Conservation (phyloP, 2,329 filamentous ascomycete species). For the Coniochaeta sp. region DNA sequence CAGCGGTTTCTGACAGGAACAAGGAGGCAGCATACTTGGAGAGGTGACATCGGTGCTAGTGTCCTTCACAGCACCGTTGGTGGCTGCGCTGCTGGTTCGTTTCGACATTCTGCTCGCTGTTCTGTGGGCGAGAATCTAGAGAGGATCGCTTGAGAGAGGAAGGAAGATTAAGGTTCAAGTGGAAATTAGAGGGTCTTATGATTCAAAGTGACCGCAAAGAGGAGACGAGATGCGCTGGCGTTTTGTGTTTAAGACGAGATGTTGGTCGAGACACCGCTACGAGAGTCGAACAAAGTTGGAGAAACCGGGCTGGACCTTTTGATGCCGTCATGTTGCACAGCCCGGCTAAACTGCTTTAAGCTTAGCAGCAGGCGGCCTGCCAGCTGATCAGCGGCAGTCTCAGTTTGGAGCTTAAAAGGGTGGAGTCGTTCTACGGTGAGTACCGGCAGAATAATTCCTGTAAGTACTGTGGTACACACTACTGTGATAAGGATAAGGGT, state of each 20-base stretch:
- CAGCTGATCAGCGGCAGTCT: neutral
- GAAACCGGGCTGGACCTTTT: neutral
- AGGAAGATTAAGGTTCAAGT: neutral
- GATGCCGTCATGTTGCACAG: slow-evolving; percentile 1
- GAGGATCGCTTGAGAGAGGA: no score
- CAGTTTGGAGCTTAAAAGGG: neutral
- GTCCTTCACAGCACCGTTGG: slow-evolving; percentile 38
- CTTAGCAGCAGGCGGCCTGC: neutral
- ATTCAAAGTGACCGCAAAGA: no score
- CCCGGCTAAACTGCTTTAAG: neutral
- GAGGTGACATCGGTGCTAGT: slow-evolving; percentile 14
- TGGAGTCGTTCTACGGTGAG: neutral
- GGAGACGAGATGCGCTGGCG: neutral
- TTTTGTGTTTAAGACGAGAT: neutral
- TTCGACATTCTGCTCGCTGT: slow-evolving; percentile 47
- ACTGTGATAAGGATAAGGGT: no score
- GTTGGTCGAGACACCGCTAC: neutral
- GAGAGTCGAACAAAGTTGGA: neutral
- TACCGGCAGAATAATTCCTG: neutral
- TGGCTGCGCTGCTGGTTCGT: slow-evolving; percentile 41
- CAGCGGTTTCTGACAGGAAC: neutral
- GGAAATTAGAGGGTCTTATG: no score
- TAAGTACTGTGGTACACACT: no score
- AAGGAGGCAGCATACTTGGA: slow-evolving; percentile 10
- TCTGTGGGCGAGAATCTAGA: neutral